Percentiles rank a stretch among this genome's conserved stretches.
Conservation (phyloP, 805 yeast species). For the Yamadazyma endophytica region DNA sequence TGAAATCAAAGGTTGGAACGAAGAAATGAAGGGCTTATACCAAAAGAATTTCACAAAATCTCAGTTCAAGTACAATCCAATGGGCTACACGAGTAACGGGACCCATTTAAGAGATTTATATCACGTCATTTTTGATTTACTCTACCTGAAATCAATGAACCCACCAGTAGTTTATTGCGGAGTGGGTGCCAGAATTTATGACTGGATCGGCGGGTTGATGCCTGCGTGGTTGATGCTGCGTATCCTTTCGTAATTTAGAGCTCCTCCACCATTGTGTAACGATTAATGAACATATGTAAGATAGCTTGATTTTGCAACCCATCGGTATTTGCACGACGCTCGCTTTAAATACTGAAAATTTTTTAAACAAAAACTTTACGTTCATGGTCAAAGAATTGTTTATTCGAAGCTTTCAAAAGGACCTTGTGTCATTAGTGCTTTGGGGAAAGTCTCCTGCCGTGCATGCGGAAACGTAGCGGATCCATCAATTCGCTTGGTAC, state of each 20-base stretch:
- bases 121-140: constrained; percentile 37
- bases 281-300: no score
- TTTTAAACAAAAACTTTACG: constrained; percentile 25
- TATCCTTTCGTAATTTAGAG: constrained; percentile 10
- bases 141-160: constrained; percentile 16
- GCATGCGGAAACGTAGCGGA: constrained; percentile 59
- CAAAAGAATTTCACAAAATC: constrained; percentile 26
- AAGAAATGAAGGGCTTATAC: constrained; percentile 29
- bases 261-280: not conserved
- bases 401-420: constrained; percentile 69
- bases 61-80: constrained; percentile 26
- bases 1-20: constrained; percentile 37
- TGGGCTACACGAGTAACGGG: constrained; percentile 24
- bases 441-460: constrained; percentile 91
- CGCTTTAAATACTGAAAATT: no score
- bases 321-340: not conserved
- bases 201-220: constrained; percentile 24
- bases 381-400: constrained; percentile 76
- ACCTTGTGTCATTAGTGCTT: constrained; percentile 41
- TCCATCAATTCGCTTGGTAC: constrained; percentile 21
- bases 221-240: constrained; percentile 29
- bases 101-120: constrained; percentile 33
- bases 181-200: constrained; percentile 38
- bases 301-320: no score
- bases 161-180: constrained; percentile 39